A percentile compares a stretch with the other conserved stretches of the same genome.
These are phyloP conservation scores for Nemania abortiva DNA, from an alignment of 2,329 filamentous ascomycete genomes.

Conservation along the genomic window DNA sequence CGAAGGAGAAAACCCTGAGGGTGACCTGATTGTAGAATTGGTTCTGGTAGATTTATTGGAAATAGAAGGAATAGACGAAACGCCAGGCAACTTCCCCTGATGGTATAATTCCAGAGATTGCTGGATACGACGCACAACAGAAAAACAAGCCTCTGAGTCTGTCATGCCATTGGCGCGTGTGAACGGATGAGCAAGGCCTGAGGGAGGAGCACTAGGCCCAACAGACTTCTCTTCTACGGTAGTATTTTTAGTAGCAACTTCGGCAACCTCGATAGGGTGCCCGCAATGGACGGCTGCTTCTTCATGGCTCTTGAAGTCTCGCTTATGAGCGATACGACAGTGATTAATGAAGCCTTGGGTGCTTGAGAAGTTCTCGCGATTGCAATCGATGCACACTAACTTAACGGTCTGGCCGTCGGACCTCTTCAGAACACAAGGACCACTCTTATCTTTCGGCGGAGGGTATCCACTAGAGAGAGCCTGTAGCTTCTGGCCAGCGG, in stretches of 20 bases:
- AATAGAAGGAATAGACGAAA: constrained; percentile 59
- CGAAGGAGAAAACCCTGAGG: constrained; percentile 64
- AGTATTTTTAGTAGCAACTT: constrained; percentile 51
- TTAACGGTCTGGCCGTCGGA: constrained; percentile 89
- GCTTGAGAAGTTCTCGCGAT: constrained; percentile 92
- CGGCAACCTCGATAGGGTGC: constrained; percentile 79
- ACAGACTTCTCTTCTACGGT: constrained; percentile 58
- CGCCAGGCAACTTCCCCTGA: constrained; percentile 64
- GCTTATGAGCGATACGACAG: constrained; percentile 93
- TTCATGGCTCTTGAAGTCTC: constrained; percentile 96
- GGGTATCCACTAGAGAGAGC: constrained; percentile 77
- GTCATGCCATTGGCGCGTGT: constrained; percentile 67
- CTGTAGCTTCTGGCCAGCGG: constrained; percentile 73
- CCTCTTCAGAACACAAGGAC: constrained; percentile 86
- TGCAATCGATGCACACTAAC: constrained; percentile 88
- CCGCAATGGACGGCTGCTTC: constrained; percentile 91
- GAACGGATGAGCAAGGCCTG: constrained; percentile 72
- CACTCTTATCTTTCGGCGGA: constrained; percentile 81
- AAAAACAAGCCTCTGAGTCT: constrained; percentile 66
- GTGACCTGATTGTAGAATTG: constrained; percentile 43
- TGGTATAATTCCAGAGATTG: constrained; percentile 65
- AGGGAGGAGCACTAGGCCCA: constrained; percentile 46
- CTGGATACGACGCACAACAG: constrained; percentile 63
- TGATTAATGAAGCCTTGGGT: constrained; percentile 99
- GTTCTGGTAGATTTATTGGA: constrained; percentile 42